phyloP scores from a whole-genome alignment of 1,139 yeast species.

The Pichia sp. region DNA sequence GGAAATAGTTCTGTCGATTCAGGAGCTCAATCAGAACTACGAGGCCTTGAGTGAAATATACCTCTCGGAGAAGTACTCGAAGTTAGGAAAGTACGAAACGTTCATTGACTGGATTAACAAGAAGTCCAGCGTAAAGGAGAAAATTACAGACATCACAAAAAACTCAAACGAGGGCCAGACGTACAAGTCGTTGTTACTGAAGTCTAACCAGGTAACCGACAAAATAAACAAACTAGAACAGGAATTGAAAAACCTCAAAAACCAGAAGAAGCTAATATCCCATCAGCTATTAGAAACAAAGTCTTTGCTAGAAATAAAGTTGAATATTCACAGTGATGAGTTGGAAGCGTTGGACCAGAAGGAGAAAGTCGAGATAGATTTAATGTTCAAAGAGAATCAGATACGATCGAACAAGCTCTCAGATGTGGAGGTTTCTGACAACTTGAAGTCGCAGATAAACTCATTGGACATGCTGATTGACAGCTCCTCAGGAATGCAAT shows the following conservation, averaged over 20 bases:
- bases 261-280: slow-evolving; percentile 37
- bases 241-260: slow-evolving; percentile 36
- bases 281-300: slow-evolving; percentile 49
- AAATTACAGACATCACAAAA: slow-evolving; percentile 38
- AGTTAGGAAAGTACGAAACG: slow-evolving; percentile 32
- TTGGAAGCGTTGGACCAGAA: slow-evolving; percentile 18
- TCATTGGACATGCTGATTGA: slow-evolving; percentile 29
- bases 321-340: slow-evolving; percentile 24
- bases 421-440: slow-evolving; percentile 24
- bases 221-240: slow-evolving; percentile 44
- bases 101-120: slow-evolving; percentile 46
- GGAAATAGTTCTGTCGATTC: slow-evolving; percentile 27
- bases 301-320: slow-evolving; percentile 28
- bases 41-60: slow-evolving; percentile 50
- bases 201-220: slow-evolving; percentile 36
- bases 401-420: slow-evolving; percentile 11
- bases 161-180: slow-evolving; percentile 45
- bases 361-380: slow-evolving; percentile 21
- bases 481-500: slow-evolving; percentile 22
- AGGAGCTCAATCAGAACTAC: slow-evolving; percentile 41
- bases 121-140: slow-evolving; percentile 35
- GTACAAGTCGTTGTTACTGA: slow-evolving; percentile 37
- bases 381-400: slow-evolving; percentile 16
- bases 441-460: slow-evolving; percentile 30
- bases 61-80: slow-evolving; percentile 36